These are phyloP conservation scores for Stromatinia cepivora DNA, from an alignment of 2,329 filamentous ascomycete genomes.

Conservation along the genomic window DNA sequence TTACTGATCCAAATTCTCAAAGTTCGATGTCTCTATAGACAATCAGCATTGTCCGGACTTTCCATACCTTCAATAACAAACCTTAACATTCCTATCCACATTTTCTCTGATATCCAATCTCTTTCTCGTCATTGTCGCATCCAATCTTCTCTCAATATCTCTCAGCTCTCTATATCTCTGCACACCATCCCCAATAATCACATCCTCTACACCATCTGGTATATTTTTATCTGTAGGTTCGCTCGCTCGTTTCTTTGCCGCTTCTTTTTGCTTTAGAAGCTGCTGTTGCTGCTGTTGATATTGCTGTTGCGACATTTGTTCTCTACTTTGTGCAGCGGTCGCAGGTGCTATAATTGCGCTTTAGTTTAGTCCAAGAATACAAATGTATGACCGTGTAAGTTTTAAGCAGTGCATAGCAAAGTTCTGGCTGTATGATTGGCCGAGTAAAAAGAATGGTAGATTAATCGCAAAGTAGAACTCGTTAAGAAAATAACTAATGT, in stretches of 20 bases:
- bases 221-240: slow-evolving; percentile 96
- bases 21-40: slow-evolving; percentile 68
- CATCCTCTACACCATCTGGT: slow-evolving; percentile 83
- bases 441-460: not conserved
- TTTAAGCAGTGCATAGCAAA: not conserved
- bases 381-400: not conserved
- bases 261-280: slow-evolving; percentile 56
- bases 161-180: slow-evolving; percentile 80
- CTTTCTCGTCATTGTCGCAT: slow-evolving; percentile 93
- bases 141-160: slow-evolving; percentile 82
- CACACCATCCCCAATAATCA: slow-evolving; percentile 78
- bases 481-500: slow-evolving; percentile 41
- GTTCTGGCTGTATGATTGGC: not conserved
- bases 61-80: slow-evolving; percentile 39
- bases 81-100: slow-evolving; percentile 71
- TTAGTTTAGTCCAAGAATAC: slow-evolving; percentile 18
- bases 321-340: slow-evolving; percentile 45
- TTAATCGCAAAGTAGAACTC: not conserved
- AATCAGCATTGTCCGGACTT: slow-evolving; percentile 25
- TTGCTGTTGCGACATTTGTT: slow-evolving; percentile 19
- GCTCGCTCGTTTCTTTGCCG: slow-evolving; percentile 76
- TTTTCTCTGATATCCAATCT: slow-evolving; percentile 85
- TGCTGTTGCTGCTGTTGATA: slow-evolving; percentile 13
- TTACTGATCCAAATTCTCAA: slow-evolving; percentile 94
- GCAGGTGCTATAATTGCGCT: slow-evolving; percentile 31